Base-by-base conservation (phyloP, 2,329 filamentous ascomycete species). In the Arthroderma sp. region DNA sequence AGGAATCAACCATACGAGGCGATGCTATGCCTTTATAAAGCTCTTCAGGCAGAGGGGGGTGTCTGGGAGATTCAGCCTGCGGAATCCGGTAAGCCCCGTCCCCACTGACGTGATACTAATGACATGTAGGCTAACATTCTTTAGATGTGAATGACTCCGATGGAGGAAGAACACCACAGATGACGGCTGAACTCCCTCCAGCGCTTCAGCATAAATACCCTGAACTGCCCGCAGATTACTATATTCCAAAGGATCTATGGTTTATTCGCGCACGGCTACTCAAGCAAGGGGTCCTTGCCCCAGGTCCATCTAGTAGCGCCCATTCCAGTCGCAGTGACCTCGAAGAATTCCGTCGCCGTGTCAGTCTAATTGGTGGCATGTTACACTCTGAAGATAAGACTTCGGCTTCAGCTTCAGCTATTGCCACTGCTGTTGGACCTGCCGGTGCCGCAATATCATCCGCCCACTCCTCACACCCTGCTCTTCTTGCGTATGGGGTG, bases 1-100 rank as follows among this genome's bases (percentile, higher is more conserved):
- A 84, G 93, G 53, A 98, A 97, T 67, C 87, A 89, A 57, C 93
- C 93, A 0, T 89, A 91, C 66, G 93, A 98, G 70, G 93, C 93
- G 0, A 86, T 98, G 71, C 77, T 95, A 25, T 96, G 91, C 66
- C 93, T 98, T 57, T 96, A 96, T 77, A 90, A 91, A 70, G 91
- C 93, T 0, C 76, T 98, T 44, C 79, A 84, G 60, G 91, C 91
- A 63, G 84, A 96, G 66, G 91, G 89, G 33, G 93, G 91, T 11
- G 84, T 90, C 54, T 97, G 94, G 86, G 83, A 95, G 64, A 75
- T 81, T 11, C 74, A 78, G 35, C 72, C 73, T 15, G 68, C 68
- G 1, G 72, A 73, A 56, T 63, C 70, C 62, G 71, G 71, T 73
- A 61, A 59, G 66, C 65, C 41, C 13, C 35, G 7, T n/a, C 31